Base-by-base conservation (phyloP, 495 filamentous ascomycete species). In the Hyaloscypha finlandica region DNA sequence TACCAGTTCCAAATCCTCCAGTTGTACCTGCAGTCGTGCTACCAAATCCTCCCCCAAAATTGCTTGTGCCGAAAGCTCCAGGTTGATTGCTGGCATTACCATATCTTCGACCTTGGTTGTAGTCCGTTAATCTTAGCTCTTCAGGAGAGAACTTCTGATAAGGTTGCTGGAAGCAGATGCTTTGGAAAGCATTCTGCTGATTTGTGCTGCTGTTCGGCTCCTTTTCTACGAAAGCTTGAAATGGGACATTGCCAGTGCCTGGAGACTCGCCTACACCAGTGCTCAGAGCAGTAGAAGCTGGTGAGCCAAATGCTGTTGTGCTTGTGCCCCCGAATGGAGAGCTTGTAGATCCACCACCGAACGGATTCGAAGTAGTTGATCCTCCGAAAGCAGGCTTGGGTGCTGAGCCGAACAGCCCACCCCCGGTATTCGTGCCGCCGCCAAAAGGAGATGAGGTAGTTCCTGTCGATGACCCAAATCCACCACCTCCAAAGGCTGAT, bases 121-220 rank as follows among this genome's bases (percentile, higher is more conserved):
- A 99, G 78, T 99, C 95, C 39, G 85, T 92, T 63, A 96, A 76
- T 73, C 95, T 86, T 55, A 99, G 78, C 77, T 99, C 95, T 75
- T 99, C 95, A 42, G 91, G 86, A 5, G 92, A 97, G 77, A 86
- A 97, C 68, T 93, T 93, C 74, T 85, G 86, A 78, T 97, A 98
- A 0, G 92, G 86, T 56, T 88, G 88, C 83, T 90, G 89, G 70
- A 97, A 96, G 16, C 86, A 85, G 68, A 99, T 90, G 70, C 89
- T 97, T 75, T 98, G 94, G 74, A 88, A 99, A 30, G 90, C 84
- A 73, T 90, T 92, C 61, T 81, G 89, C 53, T 82, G 80, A 37
- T 74, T 84, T 6, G 79, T 79, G 29, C 67, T 75, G 64, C 76
- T 77, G 59, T 79, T 81, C 19, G 73, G 73, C 70, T 99, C 96